Evolutionary conservation across 164 flowering plant genomes (phyloP).

Genomic region (Warburgia ugandensis): DNA sequence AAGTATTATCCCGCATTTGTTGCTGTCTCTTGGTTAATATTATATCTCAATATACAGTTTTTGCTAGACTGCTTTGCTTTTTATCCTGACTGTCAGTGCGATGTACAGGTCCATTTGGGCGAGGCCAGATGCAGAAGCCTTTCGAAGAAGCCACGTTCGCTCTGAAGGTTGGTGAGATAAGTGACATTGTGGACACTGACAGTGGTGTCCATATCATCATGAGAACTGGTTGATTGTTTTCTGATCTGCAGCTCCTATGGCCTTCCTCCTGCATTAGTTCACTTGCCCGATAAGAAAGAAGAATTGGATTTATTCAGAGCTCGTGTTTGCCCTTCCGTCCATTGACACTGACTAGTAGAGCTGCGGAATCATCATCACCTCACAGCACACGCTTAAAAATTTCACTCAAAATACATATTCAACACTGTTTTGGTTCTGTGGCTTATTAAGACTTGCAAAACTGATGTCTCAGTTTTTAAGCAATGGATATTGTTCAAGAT

Average conservation of each 20-base stretch:
- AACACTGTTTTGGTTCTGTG: too few species aligned
- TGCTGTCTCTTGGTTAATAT: neutral
- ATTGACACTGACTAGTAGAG: neutral
- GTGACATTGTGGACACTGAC: slow-evolving; percentile 91
- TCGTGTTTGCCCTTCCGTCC: neutral
- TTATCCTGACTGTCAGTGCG: neutral
- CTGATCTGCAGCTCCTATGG: too few species aligned
- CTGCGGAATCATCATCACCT: too few species aligned
- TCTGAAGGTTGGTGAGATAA: slow-evolving; percentile 81
- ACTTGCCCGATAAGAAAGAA: neutral
- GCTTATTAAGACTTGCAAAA: too few species aligned
- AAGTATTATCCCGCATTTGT: too few species aligned
- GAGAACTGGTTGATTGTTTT: slow-evolving; percentile 55
- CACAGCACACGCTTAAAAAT: too few species aligned
- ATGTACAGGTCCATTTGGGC: slow-evolving; percentile 69
- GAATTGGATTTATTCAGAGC: neutral
- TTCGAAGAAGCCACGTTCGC: slow-evolving; percentile 83
- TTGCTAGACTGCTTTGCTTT: neutral
- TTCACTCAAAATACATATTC: too few species aligned
- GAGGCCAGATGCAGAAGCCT: slow-evolving; percentile 96
- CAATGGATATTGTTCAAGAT: too few species aligned
- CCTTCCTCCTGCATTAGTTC: too few species aligned
- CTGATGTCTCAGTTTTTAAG: too few species aligned
- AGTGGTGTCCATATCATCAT: slow-evolving; percentile 86
- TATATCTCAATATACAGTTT: neutral